Base-by-base conservation (phyloP, 345 rosid genomes). In the Eucalyptus marginata region DNA sequence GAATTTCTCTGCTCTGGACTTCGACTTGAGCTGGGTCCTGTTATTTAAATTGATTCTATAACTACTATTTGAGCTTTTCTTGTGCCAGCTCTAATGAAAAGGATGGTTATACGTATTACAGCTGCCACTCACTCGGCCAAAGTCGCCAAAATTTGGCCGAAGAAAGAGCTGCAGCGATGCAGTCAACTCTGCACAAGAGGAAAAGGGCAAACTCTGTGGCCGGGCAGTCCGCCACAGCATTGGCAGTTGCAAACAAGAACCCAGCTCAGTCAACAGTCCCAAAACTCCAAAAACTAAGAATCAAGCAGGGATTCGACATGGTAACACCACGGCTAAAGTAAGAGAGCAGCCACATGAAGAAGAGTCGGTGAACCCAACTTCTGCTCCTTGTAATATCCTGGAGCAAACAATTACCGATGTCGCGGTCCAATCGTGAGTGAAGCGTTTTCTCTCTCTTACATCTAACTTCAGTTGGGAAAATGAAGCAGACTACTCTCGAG, bases 91-190 rank as follows among this genome's bases (percentile, higher is more conserved):
- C 66, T 16, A 44, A 44, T 54, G 68, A 68, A 86, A 86, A 43
- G 49, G 87, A 27, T 54, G 90, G 52, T 88, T 87, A 52, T 36
- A 85, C 80, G 64, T 83, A 31, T 91, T 49, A 76, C 94, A 98
- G 99, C 90, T 95, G 89, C 99, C 99, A 24, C 87, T 98, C 93
- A 97, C 99, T 90, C 94, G 95, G 84, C 96, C 99, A 44, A 93
- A 93, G 88, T 97, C 96, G 76, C 96, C 96, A 59, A 95, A 93
- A 52, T 94, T 95, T 58, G 89, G 88, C 89, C 94, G 98, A 50
- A 95, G 98, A 93, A 98, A 92, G 96, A 98, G 99, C 93, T 96
- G 97, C 87, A 87, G 96, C n/a, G 98, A 96, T 92, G 95, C 94
- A 31, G 85, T 91, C 88, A 90, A 64, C 79, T 49, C 94, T 86